Percentiles rank a stretch among this genome's conserved stretches.
phyloP scores from a whole-genome alignment of 768 basidiomycete species.

The Glaciozyma martinii region DNA sequence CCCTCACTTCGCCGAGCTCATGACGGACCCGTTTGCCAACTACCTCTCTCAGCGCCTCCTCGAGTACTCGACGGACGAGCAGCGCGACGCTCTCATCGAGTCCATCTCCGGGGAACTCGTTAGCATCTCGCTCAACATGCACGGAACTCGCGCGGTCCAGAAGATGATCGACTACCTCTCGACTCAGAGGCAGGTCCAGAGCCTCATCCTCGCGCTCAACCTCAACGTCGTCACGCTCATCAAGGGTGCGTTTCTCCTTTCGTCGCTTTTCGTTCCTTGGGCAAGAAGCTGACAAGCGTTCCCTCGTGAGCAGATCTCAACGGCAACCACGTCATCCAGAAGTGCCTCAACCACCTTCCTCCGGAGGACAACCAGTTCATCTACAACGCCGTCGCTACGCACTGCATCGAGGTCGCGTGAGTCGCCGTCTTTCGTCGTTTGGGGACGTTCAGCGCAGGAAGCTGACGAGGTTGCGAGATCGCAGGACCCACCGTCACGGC shows the following conservation, averaged over 20 bases:
- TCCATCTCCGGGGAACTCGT: constrained; percentile 95
- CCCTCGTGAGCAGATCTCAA: constrained; percentile 47
- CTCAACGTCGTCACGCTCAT: constrained; percentile 97
- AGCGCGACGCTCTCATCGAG: constrained; percentile 91
- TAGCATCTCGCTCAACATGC: constrained; percentile 98
- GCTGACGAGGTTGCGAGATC: neutral
- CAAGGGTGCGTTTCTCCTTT: constrained; percentile 60
- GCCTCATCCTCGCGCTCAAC: constrained; percentile 91
- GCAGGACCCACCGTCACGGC: constrained; percentile 76
- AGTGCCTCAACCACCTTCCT: constrained; percentile 94
- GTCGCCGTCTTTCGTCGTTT: neutral
- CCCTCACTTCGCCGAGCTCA: constrained; percentile 91
- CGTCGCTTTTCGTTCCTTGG: constrained; percentile 1
- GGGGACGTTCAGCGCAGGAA: neutral
- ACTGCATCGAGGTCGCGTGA: constrained; percentile 93
- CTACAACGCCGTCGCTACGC: constrained; percentile 96
- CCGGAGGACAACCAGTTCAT: constrained; percentile 99
- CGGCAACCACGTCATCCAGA: constrained; percentile 96
- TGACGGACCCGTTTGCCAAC: constrained; percentile 99
- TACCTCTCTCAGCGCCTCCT: constrained; percentile 97
- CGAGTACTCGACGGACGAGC: constrained; percentile 95
- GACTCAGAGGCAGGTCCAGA: constrained; percentile 89
- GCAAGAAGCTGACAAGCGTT: neutral
- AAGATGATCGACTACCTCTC: constrained; percentile 99
- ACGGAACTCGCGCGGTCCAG: constrained; percentile 97